Conservation (phyloP, 441 rosid species). For the Aleurites moluccanus region DNA sequence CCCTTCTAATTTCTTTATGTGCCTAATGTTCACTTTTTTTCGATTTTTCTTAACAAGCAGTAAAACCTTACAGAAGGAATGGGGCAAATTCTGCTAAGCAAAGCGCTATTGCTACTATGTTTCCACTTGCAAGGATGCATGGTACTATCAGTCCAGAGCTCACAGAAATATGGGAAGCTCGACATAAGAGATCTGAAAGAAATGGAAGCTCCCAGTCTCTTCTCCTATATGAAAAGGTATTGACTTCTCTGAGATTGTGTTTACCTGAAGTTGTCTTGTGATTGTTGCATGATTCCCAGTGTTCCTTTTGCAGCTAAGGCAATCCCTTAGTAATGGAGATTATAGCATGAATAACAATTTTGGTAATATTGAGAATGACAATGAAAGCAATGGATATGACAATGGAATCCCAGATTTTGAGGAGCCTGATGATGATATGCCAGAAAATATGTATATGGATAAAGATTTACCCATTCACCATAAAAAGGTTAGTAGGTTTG, state of each 20-base stretch:
- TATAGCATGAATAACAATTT: conserved; percentile 30
- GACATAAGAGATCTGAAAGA: conserved; percentile 25
- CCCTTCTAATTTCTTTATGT: conserved; percentile 16
- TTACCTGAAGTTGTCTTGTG: conserved; percentile 14
- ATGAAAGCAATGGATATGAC: conserved; percentile 39
- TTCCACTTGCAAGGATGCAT: conserved; percentile 73
- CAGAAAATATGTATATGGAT: conserved; percentile 49
- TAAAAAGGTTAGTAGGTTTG: conserved; percentile 35
- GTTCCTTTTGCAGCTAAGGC: conserved; percentile 55
- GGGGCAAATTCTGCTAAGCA: conserved; percentile 33
- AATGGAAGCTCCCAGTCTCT: conserved; percentile 35
- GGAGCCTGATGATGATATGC: conserved; percentile 40
- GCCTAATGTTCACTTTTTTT: conserved; percentile 22
- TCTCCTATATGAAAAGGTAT: conserved; percentile 63
- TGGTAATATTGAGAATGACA: conserved; percentile 27
- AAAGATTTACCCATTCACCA: conserved; percentile 38
- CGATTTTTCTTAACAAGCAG: conserved; percentile 47
- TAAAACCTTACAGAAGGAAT: conserved; percentile 54
- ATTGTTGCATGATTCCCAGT: conserved; percentile 20
- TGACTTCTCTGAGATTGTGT: conserved; percentile 9
- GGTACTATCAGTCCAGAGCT: conserved; percentile 79
- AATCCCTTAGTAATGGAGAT: conserved; percentile 51
- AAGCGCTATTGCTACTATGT: conserved; percentile 42
- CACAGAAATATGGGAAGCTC: conserved; percentile 59
- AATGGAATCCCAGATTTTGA: conserved; percentile 47